These are phyloP conservation scores for Sporothrix luriei DNA, from an alignment of 2,329 filamentous ascomycete species.

Conservation along the genomic window DNA sequence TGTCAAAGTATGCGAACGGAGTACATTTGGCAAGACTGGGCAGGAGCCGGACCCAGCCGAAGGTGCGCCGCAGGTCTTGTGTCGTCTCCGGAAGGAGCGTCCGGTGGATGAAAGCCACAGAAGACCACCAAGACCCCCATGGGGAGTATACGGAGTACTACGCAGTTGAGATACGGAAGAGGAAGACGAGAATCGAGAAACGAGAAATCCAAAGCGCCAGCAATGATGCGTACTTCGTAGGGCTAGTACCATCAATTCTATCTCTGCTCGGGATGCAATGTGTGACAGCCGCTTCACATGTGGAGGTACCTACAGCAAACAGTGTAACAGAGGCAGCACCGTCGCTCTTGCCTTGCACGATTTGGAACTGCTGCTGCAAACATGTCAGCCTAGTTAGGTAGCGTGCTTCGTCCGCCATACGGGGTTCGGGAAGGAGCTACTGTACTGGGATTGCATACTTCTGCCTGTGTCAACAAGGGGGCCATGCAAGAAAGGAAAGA, in stretches of 20 bases:
- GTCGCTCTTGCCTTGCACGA: background rate
- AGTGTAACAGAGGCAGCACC: background rate
- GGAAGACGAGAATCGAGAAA: background rate
- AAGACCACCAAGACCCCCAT: background rate
- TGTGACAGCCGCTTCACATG: background rate
- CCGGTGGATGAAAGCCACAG: background rate
- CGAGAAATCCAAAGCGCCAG: background rate
- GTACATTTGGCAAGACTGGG: too few species aligned
- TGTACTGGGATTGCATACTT: background rate
- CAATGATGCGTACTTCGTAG: background rate
- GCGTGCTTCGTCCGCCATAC: background rate
- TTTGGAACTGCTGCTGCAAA: background rate
- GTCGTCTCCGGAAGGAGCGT: background rate
- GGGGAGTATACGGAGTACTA: too few species aligned
- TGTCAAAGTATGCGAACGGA: too few species aligned
- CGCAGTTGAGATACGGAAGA: background rate
- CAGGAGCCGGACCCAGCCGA: background rate
- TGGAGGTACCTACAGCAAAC: background rate
- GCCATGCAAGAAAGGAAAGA: background rate
- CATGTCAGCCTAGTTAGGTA: background rate
- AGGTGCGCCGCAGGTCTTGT: background rate
- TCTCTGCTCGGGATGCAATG: too few species aligned
- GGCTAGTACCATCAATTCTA: background rate
- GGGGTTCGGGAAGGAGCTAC: constrained; percentile 2
- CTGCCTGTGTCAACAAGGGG: background rate